Evolutionary conservation across 331 rosid genomes (phyloP), one percentile per base, ranked within the genome.

Genomic region (Malus hybrid): DNA sequence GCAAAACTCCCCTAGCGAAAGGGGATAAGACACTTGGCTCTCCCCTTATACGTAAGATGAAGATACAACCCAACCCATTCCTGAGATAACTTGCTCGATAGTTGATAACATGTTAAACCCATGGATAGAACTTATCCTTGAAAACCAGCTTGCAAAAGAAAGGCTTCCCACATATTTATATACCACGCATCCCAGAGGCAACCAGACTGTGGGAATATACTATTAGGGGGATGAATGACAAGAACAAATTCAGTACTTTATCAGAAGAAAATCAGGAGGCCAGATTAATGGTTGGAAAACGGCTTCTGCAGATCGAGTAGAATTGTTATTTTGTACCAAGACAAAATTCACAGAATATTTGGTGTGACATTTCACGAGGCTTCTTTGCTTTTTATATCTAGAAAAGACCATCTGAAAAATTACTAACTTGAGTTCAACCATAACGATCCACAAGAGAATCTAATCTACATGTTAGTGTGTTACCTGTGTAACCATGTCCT

Each of bases 401-500:
- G 20, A 34, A 22, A 67, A 67, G 22, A 59, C 22, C 6, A 2
- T 39, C 69, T 44, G 18, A 32, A 55, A 52, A 48, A 22, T 63
- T 11, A 65, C 28, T 27, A 56, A 50, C 29, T 32, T 15, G 71
- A 71, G 73, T 66, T 39, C 57, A 63, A 60, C 33, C 57, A 18
- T 29, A 44, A 39, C 57, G 29, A 24, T 27, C 27, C 42, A 71
- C 2, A 42, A 57, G 59, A 69, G 65, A 82, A 42, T 59, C 22
- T 59, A 55, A 81, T 72, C 79, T 28, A 67, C 46, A 74, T 76
- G 73, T 82, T 70, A 90, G 62, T 48, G 71, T 76, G 77, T 85
- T 75, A 94, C 99, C 97, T 94, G 97, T 90, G 99, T 86, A 94
- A 76, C 97, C 97, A 94, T 31, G 99, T 87, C 87, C 82, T 88